Percentiles rank a stretch among this genome's conserved stretches.
These are phyloP conservation scores for Mortierella sp. DNA, from an alignment of 371 early-diverging fungal species.

Conservation along the genomic window DNA sequence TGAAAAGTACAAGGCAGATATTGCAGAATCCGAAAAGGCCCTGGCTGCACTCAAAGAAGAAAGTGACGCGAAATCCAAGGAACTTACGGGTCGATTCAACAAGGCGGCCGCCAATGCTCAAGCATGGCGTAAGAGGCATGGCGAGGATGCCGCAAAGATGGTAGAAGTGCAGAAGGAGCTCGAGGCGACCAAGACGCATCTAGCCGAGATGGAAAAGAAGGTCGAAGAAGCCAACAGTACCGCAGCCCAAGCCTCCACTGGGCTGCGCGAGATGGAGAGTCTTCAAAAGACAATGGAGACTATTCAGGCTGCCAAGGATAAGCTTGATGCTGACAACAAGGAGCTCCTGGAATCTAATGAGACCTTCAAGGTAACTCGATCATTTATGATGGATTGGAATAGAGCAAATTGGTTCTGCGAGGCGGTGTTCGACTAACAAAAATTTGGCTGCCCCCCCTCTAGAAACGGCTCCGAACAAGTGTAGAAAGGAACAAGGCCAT, in stretches of 20 bases:
- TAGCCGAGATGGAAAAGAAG: conserved; percentile 32
- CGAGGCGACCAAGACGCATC: conserved; percentile 15
- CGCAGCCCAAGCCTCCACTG: conserved; percentile 14
- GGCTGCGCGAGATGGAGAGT: conserved; percentile 14
- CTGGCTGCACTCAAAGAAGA: conserved; percentile 20
- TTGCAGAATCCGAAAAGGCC: conserved; percentile 15
- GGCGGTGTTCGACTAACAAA: too few species aligned
- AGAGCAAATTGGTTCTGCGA: too few species aligned
- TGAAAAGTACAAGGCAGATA: conserved; percentile 32
- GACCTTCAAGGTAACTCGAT: conserved; percentile 16
- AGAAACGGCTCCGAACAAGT: too few species aligned
- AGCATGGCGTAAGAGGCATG: conserved; percentile 35
- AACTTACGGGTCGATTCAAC: conserved; percentile 1
- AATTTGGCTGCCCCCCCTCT: too few species aligned
- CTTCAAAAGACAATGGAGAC: conserved; percentile 21
- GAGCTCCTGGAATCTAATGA: conserved; percentile 45
- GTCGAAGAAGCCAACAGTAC: conserved; percentile 19
- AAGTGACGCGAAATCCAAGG: conserved; percentile 12
- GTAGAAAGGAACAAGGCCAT: too few species aligned
- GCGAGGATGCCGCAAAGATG: conserved; percentile 30
- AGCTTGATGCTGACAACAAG: conserved; percentile 25
- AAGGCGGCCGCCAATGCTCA: conserved; percentile 18
- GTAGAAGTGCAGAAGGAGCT: conserved; percentile 30
- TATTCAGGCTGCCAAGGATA: conserved; percentile 24
- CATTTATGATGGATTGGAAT: too few species aligned